These are phyloP conservation scores for Eruca vesicaria DNA, from an alignment of 441 rosid genomes.

Conservation along the genomic window DNA sequence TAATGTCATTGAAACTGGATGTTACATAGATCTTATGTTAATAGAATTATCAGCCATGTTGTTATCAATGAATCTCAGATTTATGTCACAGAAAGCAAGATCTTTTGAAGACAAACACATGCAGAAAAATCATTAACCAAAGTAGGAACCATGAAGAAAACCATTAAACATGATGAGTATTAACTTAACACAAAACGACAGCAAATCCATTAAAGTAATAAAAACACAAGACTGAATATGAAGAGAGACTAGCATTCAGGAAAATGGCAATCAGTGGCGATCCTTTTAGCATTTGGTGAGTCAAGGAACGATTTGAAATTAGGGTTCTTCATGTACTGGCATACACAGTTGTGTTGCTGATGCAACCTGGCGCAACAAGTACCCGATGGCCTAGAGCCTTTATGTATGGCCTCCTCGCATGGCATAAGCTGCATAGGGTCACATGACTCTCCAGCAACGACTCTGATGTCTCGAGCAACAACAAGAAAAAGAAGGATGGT, in stretches of 20 bases:
- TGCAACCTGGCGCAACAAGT: slow-evolving; percentile 72
- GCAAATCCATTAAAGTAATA: not conserved
- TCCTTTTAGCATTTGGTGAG: slow-evolving; percentile 83
- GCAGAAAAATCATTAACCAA: not conserved
- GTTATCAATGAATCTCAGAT: not conserved
- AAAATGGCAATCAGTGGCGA: slow-evolving; percentile 69
- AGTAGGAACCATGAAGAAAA: not conserved
- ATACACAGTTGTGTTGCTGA: slow-evolving; percentile 85
- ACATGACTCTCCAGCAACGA: slow-evolving; percentile 51
- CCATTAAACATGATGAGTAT: not conserved
- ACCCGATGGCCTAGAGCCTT: slow-evolving; percentile 52
- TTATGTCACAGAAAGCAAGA: not conserved
- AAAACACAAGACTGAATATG: not conserved
- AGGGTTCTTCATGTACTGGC: slow-evolving; percentile 77
- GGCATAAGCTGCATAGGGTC: slow-evolving; percentile 63
- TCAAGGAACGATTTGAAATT: slow-evolving; percentile 57
- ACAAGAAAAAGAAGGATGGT: slow-evolving; percentile 17
- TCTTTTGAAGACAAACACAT: not conserved
- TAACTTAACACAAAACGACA: not conserved
- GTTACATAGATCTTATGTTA: too few relatives aligned
- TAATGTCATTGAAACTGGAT: not conserved
- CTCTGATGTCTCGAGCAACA: slow-evolving; percentile 18
- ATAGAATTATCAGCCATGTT: not conserved
- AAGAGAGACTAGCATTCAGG: slow-evolving; percentile 51
- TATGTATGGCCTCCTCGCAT: slow-evolving; percentile 60